These are phyloP conservation scores for Cyanidiococcus yangmingshanensis DNA, from an alignment of 23 red algal genomes.

Conservation along the genomic window DNA sequence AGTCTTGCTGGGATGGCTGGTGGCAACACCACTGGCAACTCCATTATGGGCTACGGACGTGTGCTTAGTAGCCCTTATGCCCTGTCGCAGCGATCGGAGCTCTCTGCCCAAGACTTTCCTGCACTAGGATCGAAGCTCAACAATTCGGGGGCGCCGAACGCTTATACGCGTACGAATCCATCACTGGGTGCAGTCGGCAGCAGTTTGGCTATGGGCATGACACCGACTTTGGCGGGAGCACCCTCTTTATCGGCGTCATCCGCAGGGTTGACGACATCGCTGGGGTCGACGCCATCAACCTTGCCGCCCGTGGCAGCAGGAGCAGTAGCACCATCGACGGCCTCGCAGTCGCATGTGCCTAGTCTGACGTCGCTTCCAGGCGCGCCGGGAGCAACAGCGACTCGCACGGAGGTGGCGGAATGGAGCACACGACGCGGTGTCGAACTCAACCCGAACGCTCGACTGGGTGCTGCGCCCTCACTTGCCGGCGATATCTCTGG, in stretches of 20 bases:
- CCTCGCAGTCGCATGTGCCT: neutral
- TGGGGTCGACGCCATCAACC: neutral
- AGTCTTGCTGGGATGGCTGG: neutral
- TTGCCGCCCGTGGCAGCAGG: neutral
- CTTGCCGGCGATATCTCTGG: neutral
- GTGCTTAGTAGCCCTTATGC: neutral
- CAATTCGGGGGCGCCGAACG: neutral
- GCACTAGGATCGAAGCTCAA: neutral
- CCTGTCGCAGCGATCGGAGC: neutral
- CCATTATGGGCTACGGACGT: neutral
- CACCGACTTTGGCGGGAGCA: no score
- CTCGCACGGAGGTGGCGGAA: neutral
- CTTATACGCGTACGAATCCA: neutral
- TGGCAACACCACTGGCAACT: neutral
- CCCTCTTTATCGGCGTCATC: no score
- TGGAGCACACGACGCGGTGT: neutral
- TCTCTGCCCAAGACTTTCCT: slow-evolving; percentile 4
- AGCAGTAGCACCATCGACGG: neutral
- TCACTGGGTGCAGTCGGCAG: neutral
- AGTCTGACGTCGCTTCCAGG: neutral
- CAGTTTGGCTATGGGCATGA: neutral
- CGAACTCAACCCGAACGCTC: neutral
- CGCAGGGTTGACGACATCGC: neutral
- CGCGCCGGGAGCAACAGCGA: neutral
- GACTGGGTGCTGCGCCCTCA: neutral